Conservation (phyloP, 306 rosid genomes). For the Cucumis sativus region Cucumber_9930_V3 NC_026659.2:3905001-3905500, state of each 20-base stretch:
- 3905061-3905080: neutral
- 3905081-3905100: neutral
- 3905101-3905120: neutral
- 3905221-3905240: neutral
- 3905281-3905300: neutral
- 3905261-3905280: neutral
- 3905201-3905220: neutral
- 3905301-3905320: neutral
- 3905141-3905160: too few relatives aligned
- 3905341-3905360: neutral
- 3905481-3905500: too few relatives aligned
- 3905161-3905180: neutral
- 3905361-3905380: neutral
- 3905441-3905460: too few relatives aligned
- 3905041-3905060: neutral
- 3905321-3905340: neutral
- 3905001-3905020: neutral
- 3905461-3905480: too few relatives aligned
- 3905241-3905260: neutral
- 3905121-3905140: neutral
- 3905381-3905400: too few relatives aligned
- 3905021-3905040: neutral
- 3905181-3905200: neutral
- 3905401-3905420: too few relatives aligned
- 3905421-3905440: too few relatives aligned